Percentiles rank a stretch among this genome's conserved stretches.
Evolutionary conservation across 306 rosid genomes (phyloP).

Genomic region (Oemleria cerasiformis): DNA sequence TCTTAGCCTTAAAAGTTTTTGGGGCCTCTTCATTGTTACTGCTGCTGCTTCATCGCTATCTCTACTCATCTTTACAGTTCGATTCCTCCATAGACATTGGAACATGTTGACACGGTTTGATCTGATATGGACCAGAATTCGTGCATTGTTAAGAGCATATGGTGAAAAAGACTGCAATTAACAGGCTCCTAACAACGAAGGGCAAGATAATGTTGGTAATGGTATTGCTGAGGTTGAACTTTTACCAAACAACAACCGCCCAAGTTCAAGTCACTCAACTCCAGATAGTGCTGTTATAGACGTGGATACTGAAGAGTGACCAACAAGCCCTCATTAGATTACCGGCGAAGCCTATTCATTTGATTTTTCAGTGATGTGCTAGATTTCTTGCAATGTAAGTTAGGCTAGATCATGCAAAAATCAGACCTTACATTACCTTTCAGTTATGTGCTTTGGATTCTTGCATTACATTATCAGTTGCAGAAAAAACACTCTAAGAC

Average conservation of each 20-base stretch:
- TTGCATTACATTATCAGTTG: no score
- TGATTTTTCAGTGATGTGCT: no score
- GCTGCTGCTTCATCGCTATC: constrained; percentile 35
- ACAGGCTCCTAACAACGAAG: neutral
- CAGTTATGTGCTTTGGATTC: no score
- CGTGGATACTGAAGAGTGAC: no score
- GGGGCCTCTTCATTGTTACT: constrained; percentile 55
- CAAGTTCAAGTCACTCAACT: neutral
- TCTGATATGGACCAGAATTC: constrained; percentile 24
- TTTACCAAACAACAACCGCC: neutral
- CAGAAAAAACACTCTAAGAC: no score
- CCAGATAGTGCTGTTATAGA: no score
- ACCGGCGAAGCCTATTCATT: no score
- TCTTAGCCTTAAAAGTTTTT: constrained; percentile 46
- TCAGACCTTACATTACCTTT: no score
- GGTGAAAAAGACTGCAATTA: constrained; percentile 7
- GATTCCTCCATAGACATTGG: constrained; percentile 36
- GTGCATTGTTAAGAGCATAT: neutral
- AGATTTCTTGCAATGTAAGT: no score
- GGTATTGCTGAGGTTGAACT: neutral
- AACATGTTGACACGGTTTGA: constrained; percentile 11
- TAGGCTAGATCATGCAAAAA: no score
- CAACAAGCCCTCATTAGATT: no score
- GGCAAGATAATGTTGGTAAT: neutral
- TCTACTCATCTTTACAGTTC: constrained; percentile 20